A percentile compares a stretch with the other conserved stretches of the same genome.
phyloP scores from a whole-genome alignment of 2,329 filamentous ascomycete genomes.

The Leptographium lundbergii region DNA sequence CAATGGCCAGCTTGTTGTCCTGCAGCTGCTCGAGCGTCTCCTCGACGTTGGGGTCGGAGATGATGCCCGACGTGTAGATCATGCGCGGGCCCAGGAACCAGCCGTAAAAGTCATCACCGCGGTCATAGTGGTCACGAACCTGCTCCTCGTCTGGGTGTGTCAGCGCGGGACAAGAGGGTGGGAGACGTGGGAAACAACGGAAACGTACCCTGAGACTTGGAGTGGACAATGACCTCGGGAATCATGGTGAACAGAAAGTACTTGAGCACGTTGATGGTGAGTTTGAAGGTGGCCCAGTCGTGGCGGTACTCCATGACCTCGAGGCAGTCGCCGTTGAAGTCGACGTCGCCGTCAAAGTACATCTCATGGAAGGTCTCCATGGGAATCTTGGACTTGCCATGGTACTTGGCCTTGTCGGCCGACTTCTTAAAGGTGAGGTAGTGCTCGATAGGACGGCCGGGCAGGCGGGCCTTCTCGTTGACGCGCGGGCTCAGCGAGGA shows the following conservation, averaged over 20 bases:
- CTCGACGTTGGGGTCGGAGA: slow-evolving; percentile 75
- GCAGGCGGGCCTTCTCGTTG: slow-evolving; percentile 82
- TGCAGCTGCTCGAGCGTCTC: slow-evolving; percentile 90
- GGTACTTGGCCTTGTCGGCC: slow-evolving; percentile 52
- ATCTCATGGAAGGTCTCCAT: slow-evolving; percentile 95
- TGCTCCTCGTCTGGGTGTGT: slow-evolving; percentile 74
- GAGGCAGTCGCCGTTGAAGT: slow-evolving; percentile 87
- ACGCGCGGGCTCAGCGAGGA: slow-evolving; percentile 76
- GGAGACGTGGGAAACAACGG: neutral
- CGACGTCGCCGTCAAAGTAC: slow-evolving; percentile 91
- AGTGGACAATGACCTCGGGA: slow-evolving; percentile 13
- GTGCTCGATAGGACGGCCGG: slow-evolving; percentile 78
- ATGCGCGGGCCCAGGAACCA: slow-evolving; percentile 98
- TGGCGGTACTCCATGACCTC: slow-evolving; percentile 89
- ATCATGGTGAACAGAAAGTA: slow-evolving; percentile 13
- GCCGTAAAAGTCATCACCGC: slow-evolving; percentile 94
- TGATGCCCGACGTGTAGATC: slow-evolving; percentile 95
- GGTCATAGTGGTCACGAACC: slow-evolving; percentile 94
- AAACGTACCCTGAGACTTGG: slow-evolving; percentile 11
- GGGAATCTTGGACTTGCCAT: slow-evolving; percentile 67
- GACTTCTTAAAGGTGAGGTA: slow-evolving; percentile 73
- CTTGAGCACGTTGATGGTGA: slow-evolving; percentile 11
- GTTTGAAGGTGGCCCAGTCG: slow-evolving; percentile 72
- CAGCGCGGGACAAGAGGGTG: neutral
- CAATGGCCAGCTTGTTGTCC: slow-evolving; percentile 91